A percentile compares a stretch with the other conserved stretches of the same genome.
Evolutionary conservation across 73 alveolate species (phyloP).

Genomic region (Tetrahymena thermophila): DNA sequence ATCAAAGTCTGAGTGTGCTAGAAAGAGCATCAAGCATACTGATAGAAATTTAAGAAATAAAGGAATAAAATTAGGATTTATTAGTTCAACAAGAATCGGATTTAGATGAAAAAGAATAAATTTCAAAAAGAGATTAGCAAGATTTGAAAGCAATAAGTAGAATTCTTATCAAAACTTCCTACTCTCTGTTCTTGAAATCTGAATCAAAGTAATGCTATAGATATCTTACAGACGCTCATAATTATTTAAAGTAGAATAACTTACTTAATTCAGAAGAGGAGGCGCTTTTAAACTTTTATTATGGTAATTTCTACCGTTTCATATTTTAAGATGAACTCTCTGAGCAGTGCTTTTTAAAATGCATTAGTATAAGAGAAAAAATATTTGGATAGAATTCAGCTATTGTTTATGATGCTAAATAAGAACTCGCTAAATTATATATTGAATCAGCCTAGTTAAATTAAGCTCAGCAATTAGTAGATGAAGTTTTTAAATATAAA

Average conservation of each 20-base stretch:
- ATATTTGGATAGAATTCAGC: background rate
- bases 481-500: background rate
- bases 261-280: background rate
- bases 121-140: background rate
- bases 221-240: background rate
- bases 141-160: background rate
- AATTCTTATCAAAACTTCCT: background rate
- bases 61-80: background rate
- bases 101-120: background rate
- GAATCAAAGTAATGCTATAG: background rate
- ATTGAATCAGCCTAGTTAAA: background rate
- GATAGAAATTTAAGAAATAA: background rate
- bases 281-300: background rate
- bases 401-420: background rate
- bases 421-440: background rate
- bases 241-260: background rate
- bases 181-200: background rate
- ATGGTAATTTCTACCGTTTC: background rate
- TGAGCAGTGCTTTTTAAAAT: background rate
- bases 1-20: background rate
- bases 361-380: background rate
- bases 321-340: background rate
- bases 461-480: background rate
- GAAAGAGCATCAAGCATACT: background rate
- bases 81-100: background rate